Percentiles rank a stretch among this genome's conserved stretches.
These are phyloP conservation scores for Stereocaulon alpinum DNA, from an alignment of 495 filamentous ascomycete genomes.

Conservation along the genomic window DNA sequence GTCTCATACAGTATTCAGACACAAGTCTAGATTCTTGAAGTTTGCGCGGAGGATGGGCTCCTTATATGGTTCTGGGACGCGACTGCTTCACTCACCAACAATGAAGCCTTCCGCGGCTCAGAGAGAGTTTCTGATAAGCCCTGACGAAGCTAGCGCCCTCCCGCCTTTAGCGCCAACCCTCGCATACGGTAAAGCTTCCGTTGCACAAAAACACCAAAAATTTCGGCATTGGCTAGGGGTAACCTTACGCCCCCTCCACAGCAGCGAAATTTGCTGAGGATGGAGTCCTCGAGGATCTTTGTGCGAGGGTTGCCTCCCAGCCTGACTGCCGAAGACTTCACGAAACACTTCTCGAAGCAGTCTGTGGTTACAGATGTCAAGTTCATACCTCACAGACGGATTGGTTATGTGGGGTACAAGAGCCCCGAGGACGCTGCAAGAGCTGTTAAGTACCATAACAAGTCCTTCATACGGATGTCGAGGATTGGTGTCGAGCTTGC, in stretches of 20 bases:
- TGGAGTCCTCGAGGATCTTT: constrained; percentile 80
- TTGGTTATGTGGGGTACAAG: constrained; percentile 95
- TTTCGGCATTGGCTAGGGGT: too few relatives aligned
- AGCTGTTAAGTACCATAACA: constrained; percentile 91
- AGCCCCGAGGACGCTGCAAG: constrained; percentile 63
- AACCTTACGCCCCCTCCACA: not conserved
- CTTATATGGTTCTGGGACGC: not conserved
- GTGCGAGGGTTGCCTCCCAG: constrained; percentile 74
- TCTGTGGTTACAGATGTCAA: constrained; percentile 79
- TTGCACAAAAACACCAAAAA: not conserved
- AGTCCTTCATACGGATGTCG: constrained; percentile 91
- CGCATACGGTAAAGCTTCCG: not conserved
- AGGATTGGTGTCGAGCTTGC: constrained; percentile 88
- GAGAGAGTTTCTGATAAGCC: constrained; percentile 3
- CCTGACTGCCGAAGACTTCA: constrained; percentile 67
- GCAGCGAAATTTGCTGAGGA: constrained; percentile 16
- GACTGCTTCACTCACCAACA: not conserved
- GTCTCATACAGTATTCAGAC: not conserved
- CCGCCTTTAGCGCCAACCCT: not conserved
- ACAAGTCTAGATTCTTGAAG: not conserved
- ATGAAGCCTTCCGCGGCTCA: not conserved
- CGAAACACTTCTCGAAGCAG: constrained; percentile 72
- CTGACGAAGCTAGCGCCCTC: not conserved
- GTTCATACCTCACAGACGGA: constrained; percentile 74
- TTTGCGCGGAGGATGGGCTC: not conserved